Percentiles rank a stretch among this genome's conserved stretches.
phyloP scores from a whole-genome alignment of 1,284 basidiomycete genomes.

The Tylopilus sp. region DNA sequence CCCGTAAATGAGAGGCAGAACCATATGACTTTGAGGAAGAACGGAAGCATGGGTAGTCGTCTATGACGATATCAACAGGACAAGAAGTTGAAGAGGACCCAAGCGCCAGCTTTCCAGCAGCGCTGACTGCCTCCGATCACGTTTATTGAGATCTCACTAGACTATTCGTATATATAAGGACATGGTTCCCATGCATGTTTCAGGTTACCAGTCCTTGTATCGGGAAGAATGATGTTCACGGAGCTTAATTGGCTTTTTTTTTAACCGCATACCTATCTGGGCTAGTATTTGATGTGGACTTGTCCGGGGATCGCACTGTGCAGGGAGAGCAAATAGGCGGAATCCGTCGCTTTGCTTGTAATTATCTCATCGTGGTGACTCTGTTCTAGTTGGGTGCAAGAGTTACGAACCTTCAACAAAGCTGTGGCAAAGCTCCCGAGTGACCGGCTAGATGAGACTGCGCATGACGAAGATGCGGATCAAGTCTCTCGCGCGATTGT shows the following conservation, averaged over 20 bases:
- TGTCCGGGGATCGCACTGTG: not conserved
- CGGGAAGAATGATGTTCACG: constrained; percentile 1
- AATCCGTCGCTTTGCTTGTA: too few species aligned
- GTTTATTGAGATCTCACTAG: not conserved
- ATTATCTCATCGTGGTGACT: not conserved
- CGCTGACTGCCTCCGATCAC: not conserved
- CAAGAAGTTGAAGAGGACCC: not conserved
- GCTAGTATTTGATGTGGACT: not conserved
- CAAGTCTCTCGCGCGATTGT: too few species aligned
- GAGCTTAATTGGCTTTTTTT: constrained; percentile 5
- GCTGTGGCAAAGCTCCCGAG: not conserved
- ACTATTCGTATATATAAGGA: constrained; percentile 1
- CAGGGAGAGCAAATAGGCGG: not conserved
- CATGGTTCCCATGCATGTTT: constrained; percentile 16
- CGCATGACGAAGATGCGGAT: too few species aligned
- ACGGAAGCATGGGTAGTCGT: constrained; percentile 26
- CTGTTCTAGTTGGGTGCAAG: not conserved
- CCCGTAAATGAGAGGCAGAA: constrained; percentile 29
- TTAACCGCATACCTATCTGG: not conserved
- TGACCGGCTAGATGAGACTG: too few species aligned
- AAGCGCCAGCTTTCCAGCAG: not conserved
- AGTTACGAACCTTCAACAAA: not conserved
- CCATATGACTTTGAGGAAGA: constrained; percentile 28
- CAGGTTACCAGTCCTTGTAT: too few species aligned
- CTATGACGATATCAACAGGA: not conserved